phyloP scores from a whole-genome alignment of 2,329 filamentous ascomycete genomes.

The Fusarium sp. region DNA sequence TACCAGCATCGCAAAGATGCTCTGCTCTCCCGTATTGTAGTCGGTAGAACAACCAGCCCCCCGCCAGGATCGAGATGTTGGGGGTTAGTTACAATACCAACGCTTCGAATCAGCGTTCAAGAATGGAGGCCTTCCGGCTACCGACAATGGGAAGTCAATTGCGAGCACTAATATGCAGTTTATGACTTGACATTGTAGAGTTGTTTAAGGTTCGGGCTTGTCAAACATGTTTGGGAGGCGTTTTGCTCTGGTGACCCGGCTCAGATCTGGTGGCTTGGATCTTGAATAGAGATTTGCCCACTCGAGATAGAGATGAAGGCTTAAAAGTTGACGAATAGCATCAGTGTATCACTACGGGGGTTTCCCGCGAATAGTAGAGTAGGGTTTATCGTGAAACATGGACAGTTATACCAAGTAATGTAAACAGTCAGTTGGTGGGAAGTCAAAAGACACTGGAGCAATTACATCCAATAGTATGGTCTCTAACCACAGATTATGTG shows the following conservation, averaged over 20 bases:
- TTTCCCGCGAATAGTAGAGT: no score
- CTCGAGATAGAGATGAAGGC: not conserved
- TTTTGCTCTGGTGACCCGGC: slow-evolving; percentile 15
- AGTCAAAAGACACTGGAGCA: not conserved
- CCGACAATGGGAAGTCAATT: slow-evolving; percentile 7
- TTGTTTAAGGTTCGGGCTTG: slow-evolving; percentile 18
- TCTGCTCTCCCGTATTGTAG: not conserved
- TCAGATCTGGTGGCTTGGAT: slow-evolving; percentile 29
- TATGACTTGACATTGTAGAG: not conserved
- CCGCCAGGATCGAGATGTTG: not conserved
- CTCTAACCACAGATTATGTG: not conserved
- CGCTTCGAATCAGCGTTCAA: slow-evolving; percentile 1
- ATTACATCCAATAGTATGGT: not conserved
- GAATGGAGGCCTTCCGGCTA: slow-evolving; percentile 30
- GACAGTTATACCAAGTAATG: not conserved
- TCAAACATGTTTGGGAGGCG: not conserved
- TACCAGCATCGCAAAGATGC: not conserved
- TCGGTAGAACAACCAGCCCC: not conserved
- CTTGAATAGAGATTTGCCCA: slow-evolving; percentile 8
- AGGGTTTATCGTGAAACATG: not conserved
- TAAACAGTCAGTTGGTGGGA: not conserved
- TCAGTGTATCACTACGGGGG: not conserved
- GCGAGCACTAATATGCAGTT: not conserved
- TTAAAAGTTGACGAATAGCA: not conserved
- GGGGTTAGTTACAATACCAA: slow-evolving; percentile 9